phyloP scores from a whole-genome alignment of 495 filamentous ascomycete genomes.

The Podospora comata region DNA sequence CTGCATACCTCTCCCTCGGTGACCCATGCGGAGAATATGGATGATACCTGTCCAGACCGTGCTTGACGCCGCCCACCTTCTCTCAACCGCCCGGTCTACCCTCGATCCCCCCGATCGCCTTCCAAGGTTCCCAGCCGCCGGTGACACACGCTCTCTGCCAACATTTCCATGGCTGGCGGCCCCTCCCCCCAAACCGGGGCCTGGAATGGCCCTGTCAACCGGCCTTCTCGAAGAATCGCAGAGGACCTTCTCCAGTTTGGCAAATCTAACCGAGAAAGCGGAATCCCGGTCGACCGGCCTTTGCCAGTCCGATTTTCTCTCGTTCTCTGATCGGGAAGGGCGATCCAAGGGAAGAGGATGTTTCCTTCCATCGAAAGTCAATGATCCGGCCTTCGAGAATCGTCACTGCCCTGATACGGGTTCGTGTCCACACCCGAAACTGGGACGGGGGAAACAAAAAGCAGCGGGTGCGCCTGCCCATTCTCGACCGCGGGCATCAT shows the following conservation, averaged over 20 bases:
- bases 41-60: not conserved
- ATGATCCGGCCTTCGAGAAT: not conserved
- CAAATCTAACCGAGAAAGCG: conserved; percentile 9
- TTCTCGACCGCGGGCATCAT: not conserved
- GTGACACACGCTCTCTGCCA: conserved; percentile 1
- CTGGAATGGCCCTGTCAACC: not conserved
- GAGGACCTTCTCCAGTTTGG: not conserved
- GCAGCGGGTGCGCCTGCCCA: not conserved
- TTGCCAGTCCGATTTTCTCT: not conserved
- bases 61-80: not conserved
- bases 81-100: not conserved
- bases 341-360: not conserved
- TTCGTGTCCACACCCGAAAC: not conserved
- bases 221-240: not conserved
- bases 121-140: not conserved
- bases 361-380: conserved; percentile 8
- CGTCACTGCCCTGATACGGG: not conserved
- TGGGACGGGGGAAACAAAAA: not conserved
- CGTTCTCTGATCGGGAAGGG: not conserved
- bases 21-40: conserved; percentile 7
- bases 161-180: conserved; percentile 1
- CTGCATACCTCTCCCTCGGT: conserved; percentile 14
- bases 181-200: too few species aligned
- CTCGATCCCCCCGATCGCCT: not conserved
- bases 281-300: conserved; percentile 4